A percentile compares a stretch with the other conserved stretches of the same genome.
Evolutionary conservation across 2,329 filamentous ascomycete species (phyloP).

Genomic region (Penicillium sp.): DNA sequence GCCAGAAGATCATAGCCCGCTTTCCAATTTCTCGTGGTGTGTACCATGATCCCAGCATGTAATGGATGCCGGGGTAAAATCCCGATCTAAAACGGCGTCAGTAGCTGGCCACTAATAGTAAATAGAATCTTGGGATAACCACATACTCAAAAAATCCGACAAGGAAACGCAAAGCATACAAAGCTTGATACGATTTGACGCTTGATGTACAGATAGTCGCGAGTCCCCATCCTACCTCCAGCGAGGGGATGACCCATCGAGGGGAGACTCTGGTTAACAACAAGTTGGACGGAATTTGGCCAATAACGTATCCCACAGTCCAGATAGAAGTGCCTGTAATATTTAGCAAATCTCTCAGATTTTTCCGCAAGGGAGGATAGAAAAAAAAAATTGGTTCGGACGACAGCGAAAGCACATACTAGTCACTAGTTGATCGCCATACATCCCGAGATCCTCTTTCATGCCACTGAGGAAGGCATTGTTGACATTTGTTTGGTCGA

Average conservation of each 20-base stretch:
- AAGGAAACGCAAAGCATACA: slow-evolving; percentile 26
- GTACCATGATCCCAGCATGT: slow-evolving; percentile 28
- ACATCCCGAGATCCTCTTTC: slow-evolving; percentile 37
- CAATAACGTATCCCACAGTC: slow-evolving; percentile 49
- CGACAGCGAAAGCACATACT: slow-evolving; percentile 14
- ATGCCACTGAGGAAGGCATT: slow-evolving; percentile 43
- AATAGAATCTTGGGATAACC: accelerated
- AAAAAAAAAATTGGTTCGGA: neutral
- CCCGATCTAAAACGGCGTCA: slow-evolving; percentile 12
- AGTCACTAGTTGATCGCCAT: slow-evolving; percentile 37
- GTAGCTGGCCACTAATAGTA: neutral
- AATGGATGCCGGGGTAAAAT: slow-evolving; percentile 26
- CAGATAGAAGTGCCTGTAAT: slow-evolving; percentile 35
- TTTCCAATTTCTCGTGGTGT: slow-evolving; percentile 25
- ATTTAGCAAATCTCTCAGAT: neutral
- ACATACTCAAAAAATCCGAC: slow-evolving; percentile 30
- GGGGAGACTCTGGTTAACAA: slow-evolving; percentile 47
- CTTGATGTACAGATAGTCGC: slow-evolving; percentile 21
- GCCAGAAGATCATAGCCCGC: slow-evolving; percentile 24
- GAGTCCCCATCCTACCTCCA: slow-evolving; percentile 35
- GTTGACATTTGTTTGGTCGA: slow-evolving; percentile 44
- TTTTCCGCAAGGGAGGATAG: neutral
- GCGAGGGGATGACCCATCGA: slow-evolving; percentile 42
- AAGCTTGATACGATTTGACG: slow-evolving; percentile 22
- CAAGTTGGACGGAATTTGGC: slow-evolving; percentile 45